Percentiles rank a stretch among this genome's conserved stretches.
Conservation (phyloP, 805 yeast genomes). For the Komagataella mondaviorum region DNA sequence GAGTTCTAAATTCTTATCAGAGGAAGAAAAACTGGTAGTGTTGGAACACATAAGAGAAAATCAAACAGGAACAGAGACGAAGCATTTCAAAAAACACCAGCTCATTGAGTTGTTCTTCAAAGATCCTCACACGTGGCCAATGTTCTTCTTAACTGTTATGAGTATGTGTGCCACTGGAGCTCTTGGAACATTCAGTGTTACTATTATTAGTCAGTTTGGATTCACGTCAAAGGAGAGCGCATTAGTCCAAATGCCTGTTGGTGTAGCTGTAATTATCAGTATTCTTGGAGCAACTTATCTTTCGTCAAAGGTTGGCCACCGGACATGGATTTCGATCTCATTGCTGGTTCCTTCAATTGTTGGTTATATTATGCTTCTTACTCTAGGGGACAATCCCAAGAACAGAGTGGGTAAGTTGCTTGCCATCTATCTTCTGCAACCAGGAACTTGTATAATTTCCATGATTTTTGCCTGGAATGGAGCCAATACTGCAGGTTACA, state of each 20-base stretch:
- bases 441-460: slow-evolving; percentile 19
- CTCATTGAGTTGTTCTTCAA: slow-evolving; percentile 30
- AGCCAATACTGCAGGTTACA: slow-evolving; percentile 49
- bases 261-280: slow-evolving; percentile 30
- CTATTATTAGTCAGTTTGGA: slow-evolving; percentile 39
- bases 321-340: slow-evolving; percentile 8
- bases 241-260: slow-evolving; percentile 43
- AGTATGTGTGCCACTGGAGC: slow-evolving; percentile 41
- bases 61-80: slow-evolving; percentile 49
- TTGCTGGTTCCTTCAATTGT: slow-evolving; percentile 31
- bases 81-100: slow-evolving; percentile 37
- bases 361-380: slow-evolving; percentile 27
- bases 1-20: slow-evolving; percentile 25
- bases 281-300: slow-evolving; percentile 15
- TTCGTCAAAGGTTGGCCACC: slow-evolving; percentile 9
- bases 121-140: slow-evolving; percentile 37
- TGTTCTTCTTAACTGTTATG: slow-evolving; percentile 28
- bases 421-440: slow-evolving; percentile 13
- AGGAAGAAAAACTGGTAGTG: slow-evolving; percentile 30
- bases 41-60: slow-evolving; percentile 45
- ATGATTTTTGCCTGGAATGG: slow-evolving; percentile 49
- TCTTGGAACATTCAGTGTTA: slow-evolving; percentile 36
- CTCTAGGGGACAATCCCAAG: slow-evolving; percentile 14
- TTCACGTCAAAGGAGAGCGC: slow-evolving; percentile 30
- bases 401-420: slow-evolving; percentile 15